Conservation (phyloP, 768 basidiomycete genomes). For the Suillus plorans region DNA sequence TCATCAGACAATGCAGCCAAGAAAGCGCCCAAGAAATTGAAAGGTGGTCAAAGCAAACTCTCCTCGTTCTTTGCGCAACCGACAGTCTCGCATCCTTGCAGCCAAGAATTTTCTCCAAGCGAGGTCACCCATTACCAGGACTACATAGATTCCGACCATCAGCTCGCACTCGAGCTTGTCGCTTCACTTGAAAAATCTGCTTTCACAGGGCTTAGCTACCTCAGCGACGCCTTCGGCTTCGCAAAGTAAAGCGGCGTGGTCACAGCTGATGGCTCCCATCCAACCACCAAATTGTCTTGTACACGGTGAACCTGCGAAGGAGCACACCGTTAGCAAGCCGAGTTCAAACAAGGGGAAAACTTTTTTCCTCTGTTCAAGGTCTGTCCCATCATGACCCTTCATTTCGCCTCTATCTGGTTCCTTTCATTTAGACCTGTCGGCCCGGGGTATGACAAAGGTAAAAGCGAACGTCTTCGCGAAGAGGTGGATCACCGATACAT, state of each 20-base stretch:
- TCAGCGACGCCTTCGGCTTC: constrained; percentile 20
- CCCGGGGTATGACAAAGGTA: constrained; percentile 85
- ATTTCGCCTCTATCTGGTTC: constrained; percentile 8
- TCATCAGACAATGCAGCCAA: constrained; percentile 25
- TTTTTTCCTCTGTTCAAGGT: constrained; percentile 86
- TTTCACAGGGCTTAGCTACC: constrained; percentile 11
- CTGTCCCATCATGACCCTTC: constrained; percentile 19
- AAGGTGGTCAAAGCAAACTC: constrained; percentile 30
- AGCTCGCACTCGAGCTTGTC: constrained; percentile 36
- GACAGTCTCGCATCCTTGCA: constrained; percentile 18
- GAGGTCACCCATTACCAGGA: constrained; percentile 22
- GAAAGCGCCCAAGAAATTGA: constrained; percentile 30
- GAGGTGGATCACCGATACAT: constrained; percentile 78
- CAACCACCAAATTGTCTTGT: constrained; percentile 66
- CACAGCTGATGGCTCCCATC: constrained; percentile 64
- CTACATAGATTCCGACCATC: constrained; percentile 53
- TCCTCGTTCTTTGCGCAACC: constrained; percentile 36
- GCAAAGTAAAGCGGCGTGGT: constrained; percentile 58
- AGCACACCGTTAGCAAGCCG: constrained; percentile 79
- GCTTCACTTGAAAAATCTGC: constrained; percentile 4
- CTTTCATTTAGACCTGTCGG: constrained; percentile 70
- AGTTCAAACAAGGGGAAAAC: constrained; percentile 84
- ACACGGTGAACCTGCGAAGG: constrained; percentile 76
- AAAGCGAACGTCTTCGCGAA: constrained; percentile 63
- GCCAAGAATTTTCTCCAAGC: constrained; percentile 10